Conservation (phyloP, 768 basidiomycete genomes). For the Boletus eberwhitei region DNA sequence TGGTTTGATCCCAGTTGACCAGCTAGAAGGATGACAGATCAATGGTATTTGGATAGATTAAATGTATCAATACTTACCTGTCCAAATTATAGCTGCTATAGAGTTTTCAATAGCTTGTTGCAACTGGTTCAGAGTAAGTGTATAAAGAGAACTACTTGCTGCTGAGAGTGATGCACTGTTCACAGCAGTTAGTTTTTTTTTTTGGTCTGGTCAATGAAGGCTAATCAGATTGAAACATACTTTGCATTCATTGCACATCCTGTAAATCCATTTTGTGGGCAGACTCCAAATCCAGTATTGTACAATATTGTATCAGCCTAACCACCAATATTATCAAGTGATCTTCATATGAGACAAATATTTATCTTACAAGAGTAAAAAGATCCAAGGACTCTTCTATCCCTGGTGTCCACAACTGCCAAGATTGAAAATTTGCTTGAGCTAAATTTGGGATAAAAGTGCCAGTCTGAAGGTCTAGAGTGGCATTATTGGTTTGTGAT, state of each 20-base stretch:
- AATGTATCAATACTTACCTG: neutral
- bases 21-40: neutral
- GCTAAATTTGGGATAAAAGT: neutral
- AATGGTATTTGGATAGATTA: neutral
- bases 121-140: neutral
- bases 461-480: neutral
- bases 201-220: neutral
- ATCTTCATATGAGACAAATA: too few species aligned
- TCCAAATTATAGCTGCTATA: slow-evolving; percentile 9
- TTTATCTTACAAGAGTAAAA: neutral
- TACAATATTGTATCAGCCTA: neutral
- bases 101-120: neutral
- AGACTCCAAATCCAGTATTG: neutral
- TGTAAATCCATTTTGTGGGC: neutral
- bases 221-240: neutral
- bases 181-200: neutral
- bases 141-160: neutral
- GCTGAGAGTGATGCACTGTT: neutral
- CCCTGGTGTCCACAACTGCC: slow-evolving; percentile 10
- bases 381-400: neutral
- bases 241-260: neutral
- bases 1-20: slow-evolving; percentile 4
- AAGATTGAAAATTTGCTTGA: neutral
- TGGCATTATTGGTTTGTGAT: neutral
- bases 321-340: fast-evolving